Conservation (phyloP, 805 yeast species). For the Ogataea thermomethanolica region DNA sequence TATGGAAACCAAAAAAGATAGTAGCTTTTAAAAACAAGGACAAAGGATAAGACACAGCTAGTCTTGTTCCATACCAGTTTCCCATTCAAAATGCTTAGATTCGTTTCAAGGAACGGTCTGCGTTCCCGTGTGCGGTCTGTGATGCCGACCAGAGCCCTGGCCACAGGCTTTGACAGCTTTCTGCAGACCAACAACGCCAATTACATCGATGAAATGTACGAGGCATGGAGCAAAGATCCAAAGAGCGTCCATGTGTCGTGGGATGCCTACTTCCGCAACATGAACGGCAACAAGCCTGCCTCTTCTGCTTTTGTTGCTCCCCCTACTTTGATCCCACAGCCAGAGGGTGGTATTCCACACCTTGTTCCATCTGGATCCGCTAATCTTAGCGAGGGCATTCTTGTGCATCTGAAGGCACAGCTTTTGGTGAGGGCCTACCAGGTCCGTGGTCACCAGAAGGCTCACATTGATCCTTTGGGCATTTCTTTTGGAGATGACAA, state of each 20-base stretch:
- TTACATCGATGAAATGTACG: conserved; percentile 97
- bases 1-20: conserved; percentile 1
- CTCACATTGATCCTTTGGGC: conserved; percentile 92
- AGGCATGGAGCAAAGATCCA: conserved; percentile 91
- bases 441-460: conserved; percentile 96
- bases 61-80: conserved; percentile 2
- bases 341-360: conserved; percentile 71
- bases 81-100: conserved; percentile 26
- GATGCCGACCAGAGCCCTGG: conserved; percentile 20
- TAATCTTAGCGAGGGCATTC: conserved; percentile 59
- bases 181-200: conserved; percentile 80
- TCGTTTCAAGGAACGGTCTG: conserved; percentile 23
- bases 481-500: conserved; percentile 75
- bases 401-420: conserved; percentile 91
- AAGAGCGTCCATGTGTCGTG: conserved; percentile 89
- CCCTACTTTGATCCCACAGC: conserved; percentile 81
- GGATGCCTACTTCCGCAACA: conserved; percentile 94
- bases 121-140: conserved; percentile 17
- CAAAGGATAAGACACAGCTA: background rate
- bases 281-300: conserved; percentile 66
- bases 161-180: conserved; percentile 63
- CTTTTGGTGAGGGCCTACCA: conserved; percentile 96
- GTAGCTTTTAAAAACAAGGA: conserved; percentile 1
- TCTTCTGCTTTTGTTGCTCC: conserved; percentile 84
- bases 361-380: conserved; percentile 52